Evolutionary conservation across 164 flowering plant species (phyloP).

Genomic region (Litsea cubeba): DNA sequence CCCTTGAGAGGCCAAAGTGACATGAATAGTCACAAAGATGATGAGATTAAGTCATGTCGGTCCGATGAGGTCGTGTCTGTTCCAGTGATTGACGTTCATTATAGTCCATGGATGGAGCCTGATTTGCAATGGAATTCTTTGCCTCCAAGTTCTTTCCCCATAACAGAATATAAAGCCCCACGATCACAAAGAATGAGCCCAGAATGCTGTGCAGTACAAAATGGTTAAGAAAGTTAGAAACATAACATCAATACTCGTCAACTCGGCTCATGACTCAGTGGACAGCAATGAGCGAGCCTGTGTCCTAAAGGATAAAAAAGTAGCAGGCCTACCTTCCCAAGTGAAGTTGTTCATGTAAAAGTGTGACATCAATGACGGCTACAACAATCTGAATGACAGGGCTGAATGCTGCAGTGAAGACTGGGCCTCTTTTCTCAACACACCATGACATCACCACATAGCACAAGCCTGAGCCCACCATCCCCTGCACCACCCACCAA

Average conservation of each 20-base stretch:
- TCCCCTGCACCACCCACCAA: constrained; percentile 32
- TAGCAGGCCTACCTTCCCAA: constrained; percentile 54
- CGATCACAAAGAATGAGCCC: constrained; percentile 48
- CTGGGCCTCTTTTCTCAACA: constrained; percentile 73
- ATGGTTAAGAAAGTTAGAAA: background rate
- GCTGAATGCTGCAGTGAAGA: constrained; percentile 82
- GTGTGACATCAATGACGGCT: constrained; percentile 49
- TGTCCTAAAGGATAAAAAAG: background rate
- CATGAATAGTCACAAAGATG: background rate
- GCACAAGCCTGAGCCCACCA: constrained; percentile 52
- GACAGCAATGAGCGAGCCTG: too few species aligned
- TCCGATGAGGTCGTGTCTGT: background rate
- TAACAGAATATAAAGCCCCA: constrained; percentile 53
- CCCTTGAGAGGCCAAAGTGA: background rate
- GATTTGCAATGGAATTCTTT: constrained; percentile 12
- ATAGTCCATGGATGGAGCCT: constrained; percentile 23
- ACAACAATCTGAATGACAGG: constrained; percentile 65
- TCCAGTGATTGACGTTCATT: constrained; percentile 7
- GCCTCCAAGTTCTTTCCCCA: constrained; percentile 65
- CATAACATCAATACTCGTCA: background rate
- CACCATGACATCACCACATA: constrained; percentile 79
- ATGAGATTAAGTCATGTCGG: background rate
- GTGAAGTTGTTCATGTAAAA: constrained; percentile 55
- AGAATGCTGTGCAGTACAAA: constrained; percentile 34
- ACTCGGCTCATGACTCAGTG: too few species aligned